Base-by-base conservation (phyloP, 2,329 filamentous ascomycete genomes). In the Phyllosticta citrichinensis region DNA sequence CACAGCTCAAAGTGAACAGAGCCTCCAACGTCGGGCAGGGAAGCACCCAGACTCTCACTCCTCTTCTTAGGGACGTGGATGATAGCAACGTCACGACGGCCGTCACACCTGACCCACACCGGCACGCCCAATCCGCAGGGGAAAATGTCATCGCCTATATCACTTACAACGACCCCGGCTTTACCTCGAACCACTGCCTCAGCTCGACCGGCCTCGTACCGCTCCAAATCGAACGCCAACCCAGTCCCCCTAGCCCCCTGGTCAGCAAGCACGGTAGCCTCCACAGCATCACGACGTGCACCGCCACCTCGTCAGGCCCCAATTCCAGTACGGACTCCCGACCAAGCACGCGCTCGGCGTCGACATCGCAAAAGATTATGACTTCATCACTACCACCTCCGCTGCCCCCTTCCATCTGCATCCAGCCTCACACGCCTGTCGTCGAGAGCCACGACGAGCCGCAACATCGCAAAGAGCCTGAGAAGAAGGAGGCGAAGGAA, bases 181-280 rank as follows among this genome's bases (percentile, higher is more conserved):
- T 54, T n/a, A 52, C 53, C 24, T 54, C 58, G 5, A 53, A 55
- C 53, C 53, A 51, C 54, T 54, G 54, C 27, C 59, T 61, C 27
- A 53, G 47, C 27, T 53, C 59, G n/a, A 56, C 59, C 47, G 56
- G 54, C 10, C 59, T 61, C 19, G 40, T 57, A 25, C 59, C 59
- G 47, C 59, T 61, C 14, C 59, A 61, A 17, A 51, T 61, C 20
- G 40, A 56, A 55, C 54, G 54, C 27, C 55, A 54, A 17, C 59
- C 55, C 19, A 40, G 25, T 9, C 54, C 59, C 19, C 50, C 55
- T 17, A 60, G 55, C 55, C 59, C 59, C 20, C 19, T 60, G 35
- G 20, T 52, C 5, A 60, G 58, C 40, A 20, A 55, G 53, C 58
- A 60, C 10, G 59, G 54, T 8, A 57, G 54, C 8, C 55, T 61